These are phyloP conservation scores for Exophiala sp. DNA, from an alignment of 2,329 filamentous ascomycete genomes.

Conservation along the genomic window DNA sequence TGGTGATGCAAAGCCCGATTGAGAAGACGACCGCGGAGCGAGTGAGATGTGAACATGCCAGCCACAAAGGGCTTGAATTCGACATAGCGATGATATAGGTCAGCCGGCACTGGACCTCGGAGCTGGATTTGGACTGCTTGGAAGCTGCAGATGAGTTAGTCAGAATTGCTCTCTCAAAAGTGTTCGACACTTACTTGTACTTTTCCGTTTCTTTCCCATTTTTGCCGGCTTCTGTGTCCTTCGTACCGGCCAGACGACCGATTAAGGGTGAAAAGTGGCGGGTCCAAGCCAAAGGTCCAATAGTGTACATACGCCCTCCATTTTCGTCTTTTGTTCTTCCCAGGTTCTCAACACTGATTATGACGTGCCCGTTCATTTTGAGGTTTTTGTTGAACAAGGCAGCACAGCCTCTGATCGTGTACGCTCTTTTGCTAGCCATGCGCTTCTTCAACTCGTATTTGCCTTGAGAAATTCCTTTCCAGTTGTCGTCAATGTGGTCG, in stretches of 20 bases:
- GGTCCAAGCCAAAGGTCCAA: conserved; percentile 72
- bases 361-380: conserved; percentile 67
- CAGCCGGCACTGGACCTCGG: conserved; percentile 71
- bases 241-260: conserved; percentile 71
- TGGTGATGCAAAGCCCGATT: conserved; percentile 88
- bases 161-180: neutral
- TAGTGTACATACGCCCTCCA: conserved; percentile 69
- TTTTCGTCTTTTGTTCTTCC: conserved; percentile 66
- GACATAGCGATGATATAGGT: conserved; percentile 86
- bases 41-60: conserved; percentile 77
- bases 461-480: conserved; percentile 64
- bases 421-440: conserved; percentile 82
- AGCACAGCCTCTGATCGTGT: conserved; percentile 66
- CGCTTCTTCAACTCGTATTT: conserved; percentile 75
- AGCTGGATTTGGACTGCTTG: conserved; percentile 91
- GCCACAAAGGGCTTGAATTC: conserved; percentile 90
- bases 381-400: conserved; percentile 59
- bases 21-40: conserved; percentile 73
- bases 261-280: conserved; percentile 88
- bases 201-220: conserved; percentile 58
- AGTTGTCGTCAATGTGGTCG: conserved; percentile 57
- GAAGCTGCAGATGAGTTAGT: conserved; percentile 57
- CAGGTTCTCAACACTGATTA: conserved; percentile 72
- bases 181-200: conserved; percentile 64
- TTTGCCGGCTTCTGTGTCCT: conserved; percentile 59